Conservation (phyloP, 352 stramenopile genomes). For the Phytophthora pinifolia region DNA sequence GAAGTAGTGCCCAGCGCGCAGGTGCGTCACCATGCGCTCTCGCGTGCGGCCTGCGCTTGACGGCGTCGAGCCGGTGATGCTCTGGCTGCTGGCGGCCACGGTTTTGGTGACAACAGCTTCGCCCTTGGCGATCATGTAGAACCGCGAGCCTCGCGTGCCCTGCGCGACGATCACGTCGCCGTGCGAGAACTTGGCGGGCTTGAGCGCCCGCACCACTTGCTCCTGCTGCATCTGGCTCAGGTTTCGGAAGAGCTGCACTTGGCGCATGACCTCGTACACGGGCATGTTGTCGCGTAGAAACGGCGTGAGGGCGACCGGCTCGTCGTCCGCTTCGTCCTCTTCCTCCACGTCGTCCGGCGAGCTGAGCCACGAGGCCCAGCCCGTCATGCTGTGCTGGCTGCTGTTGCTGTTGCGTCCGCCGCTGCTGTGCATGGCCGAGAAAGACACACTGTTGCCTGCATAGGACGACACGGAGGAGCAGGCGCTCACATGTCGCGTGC, state of each 20-base stretch:
- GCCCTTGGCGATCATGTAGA: conserved; percentile 91
- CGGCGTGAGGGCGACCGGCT: conserved; percentile 63
- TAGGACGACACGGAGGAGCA: conserved; percentile 62
- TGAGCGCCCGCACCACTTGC: conserved; percentile 83
- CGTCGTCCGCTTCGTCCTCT: conserved; percentile 65
- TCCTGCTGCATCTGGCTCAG: conserved; percentile 87
- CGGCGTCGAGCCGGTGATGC: conserved; percentile 31
- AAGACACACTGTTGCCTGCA: conserved; percentile 34
- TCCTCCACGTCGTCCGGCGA: conserved; percentile 65
- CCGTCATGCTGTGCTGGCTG: conserved; percentile 62
- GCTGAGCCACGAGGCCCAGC: conserved; percentile 65
- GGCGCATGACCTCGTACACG: conserved; percentile 87
- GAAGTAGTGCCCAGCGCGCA: conserved; percentile 93
- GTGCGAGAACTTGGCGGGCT: conserved; percentile 83
- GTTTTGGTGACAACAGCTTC: conserved; percentile 87
- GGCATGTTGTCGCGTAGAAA: conserved; percentile 86
- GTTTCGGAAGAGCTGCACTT: conserved; percentile 88
- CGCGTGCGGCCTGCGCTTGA: conserved; percentile 43
- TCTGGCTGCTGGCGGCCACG: conserved; percentile 33
- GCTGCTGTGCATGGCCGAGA: conserved; percentile 38
- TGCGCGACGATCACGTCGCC: conserved; percentile 87
- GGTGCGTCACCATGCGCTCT: conserved; percentile 86
- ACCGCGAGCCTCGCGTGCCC: conserved; percentile 77
- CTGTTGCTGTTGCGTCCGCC: conserved; percentile 45
- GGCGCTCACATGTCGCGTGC: conserved; percentile 33